Base-by-base conservation (phyloP, 805 yeast species). In the Kodamaea hsintzibuensis region DNA sequence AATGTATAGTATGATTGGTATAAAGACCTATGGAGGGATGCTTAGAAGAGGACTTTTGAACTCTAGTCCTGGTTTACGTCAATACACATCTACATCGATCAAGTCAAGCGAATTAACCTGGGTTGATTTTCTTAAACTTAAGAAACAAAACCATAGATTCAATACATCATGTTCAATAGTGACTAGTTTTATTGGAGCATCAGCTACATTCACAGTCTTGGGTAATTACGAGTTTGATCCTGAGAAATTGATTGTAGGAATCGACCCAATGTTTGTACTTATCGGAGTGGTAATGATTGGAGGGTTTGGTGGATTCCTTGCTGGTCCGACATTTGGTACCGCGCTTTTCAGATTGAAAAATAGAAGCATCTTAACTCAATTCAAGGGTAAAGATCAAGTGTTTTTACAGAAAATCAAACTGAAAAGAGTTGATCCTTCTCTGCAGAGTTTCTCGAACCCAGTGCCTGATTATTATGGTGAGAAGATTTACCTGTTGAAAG, bases 391-490 rank as follows among this genome's bases (percentile, higher is more conserved):
- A 73, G 91, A 93, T 66, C 81, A 84, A 59, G 76, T 80, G 40
- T 95, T 93, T 62, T 77, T 93, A 67, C 81, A 81, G 59, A 93
- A 84, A 65, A 81, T 95, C 58, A 83, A 82, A 61, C 77, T 78
- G 54, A 88, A 91, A 71, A 81, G 99, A 64, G 98, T 92, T 30
- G 96, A 95, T 74, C 97, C 99, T 17, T 82, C 92, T 16, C 84
- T 88, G 53, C 97, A 92, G 73, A 84, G 91, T 64, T 87, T 91
- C 72, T 81, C 89, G 52, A 95, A 93, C 72, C 98, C 98, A 12
- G 96, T 95, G 47, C 97, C 98, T n/a, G 99, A 95, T 71, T 95
- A 91, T 73, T 95, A 95, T 68, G 99, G 99, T 42, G 99, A 95
- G 74, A 89, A 89, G 71, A 92, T 95, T 57, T 90, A 91, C 51